Evolutionary conservation across 148 eudicot genomes (phyloP).

Genomic region (Dianthus caryophyllus): DNA sequence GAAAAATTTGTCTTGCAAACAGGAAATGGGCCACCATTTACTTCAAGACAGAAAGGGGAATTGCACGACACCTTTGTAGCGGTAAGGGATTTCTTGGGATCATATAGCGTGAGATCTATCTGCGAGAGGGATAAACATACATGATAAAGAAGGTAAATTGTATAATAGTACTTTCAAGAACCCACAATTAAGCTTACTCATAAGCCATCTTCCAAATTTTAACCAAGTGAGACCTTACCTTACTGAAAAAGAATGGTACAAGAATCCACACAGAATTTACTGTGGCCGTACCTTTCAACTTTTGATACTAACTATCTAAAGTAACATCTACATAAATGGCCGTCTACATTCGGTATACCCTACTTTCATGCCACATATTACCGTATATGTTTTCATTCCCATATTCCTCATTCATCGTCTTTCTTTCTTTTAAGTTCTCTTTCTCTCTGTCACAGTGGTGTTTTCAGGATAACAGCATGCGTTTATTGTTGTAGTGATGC

Average conservation of each 20-base stretch:
- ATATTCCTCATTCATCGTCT: not conserved
- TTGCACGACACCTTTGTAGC: constrained; percentile 49
- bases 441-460: not conserved
- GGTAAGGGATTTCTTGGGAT: constrained; percentile 66
- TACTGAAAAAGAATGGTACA: constrained; percentile 1
- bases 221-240: not conserved
- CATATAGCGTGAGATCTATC: constrained; percentile 74
- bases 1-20: constrained; percentile 57
- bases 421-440: not conserved
- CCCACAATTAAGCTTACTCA: not conserved
- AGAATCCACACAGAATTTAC: not conserved
- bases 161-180: not conserved
- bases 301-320: not conserved
- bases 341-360: not conserved
- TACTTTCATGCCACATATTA: not conserved
- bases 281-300: not conserved
- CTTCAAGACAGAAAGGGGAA: constrained; percentile 55
- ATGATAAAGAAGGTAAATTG: not conserved
- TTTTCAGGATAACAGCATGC: not conserved
- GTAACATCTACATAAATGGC: not conserved
- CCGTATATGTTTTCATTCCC: not conserved
- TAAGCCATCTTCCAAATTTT: not conserved
- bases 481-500: constrained; percentile 7
- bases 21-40: constrained; percentile 49
- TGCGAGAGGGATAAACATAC: constrained; percentile 30